These are phyloP conservation scores for Yarrowia hollandica DNA, from an alignment of 805 yeast species.

Conservation along the genomic window DNA sequence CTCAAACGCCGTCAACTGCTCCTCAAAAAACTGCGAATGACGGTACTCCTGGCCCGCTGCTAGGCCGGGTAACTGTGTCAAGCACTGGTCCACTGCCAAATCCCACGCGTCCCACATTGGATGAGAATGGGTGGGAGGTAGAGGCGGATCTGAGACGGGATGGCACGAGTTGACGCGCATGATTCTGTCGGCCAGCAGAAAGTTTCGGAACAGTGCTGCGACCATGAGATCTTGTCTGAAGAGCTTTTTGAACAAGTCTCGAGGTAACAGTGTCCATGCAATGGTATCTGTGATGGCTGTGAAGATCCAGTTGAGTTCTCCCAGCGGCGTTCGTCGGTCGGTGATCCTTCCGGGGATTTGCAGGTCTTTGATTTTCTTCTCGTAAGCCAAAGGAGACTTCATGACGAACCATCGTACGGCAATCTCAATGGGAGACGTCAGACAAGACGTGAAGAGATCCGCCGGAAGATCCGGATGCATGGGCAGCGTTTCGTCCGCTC, in stretches of 20 bases:
- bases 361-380: constrained; percentile 44
- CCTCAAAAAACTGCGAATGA: constrained; percentile 93
- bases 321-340: constrained; percentile 91
- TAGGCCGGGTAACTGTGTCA: constrained; percentile 50
- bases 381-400: constrained; percentile 50
- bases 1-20: constrained; percentile 93
- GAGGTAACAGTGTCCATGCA: constrained; percentile 91
- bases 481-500: constrained; percentile 79
- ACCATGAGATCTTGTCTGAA: constrained; percentile 96
- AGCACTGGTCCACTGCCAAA: constrained; percentile 89
- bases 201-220: constrained; percentile 92
- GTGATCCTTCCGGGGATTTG: constrained; percentile 87
- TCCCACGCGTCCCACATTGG: constrained; percentile 99
- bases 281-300: constrained; percentile 97
- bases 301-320: constrained; percentile 96
- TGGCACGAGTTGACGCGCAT: constrained; percentile 93
- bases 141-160: constrained; percentile 89
- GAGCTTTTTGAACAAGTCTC: constrained; percentile 82
- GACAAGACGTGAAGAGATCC: constrained; percentile 90
- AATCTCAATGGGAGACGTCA: constrained; percentile 93
- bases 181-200: constrained; percentile 84
- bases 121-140: constrained; percentile 81
- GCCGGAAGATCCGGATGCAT: constrained; percentile 96
- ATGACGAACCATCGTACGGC: constrained; percentile 88
- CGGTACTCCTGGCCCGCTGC: constrained; percentile 43